A percentile compares a stretch with the other conserved stretches of the same genome.
Evolutionary conservation across 805 yeast species (phyloP).

Genomic region (Barnettozyma salicaria): DNA sequence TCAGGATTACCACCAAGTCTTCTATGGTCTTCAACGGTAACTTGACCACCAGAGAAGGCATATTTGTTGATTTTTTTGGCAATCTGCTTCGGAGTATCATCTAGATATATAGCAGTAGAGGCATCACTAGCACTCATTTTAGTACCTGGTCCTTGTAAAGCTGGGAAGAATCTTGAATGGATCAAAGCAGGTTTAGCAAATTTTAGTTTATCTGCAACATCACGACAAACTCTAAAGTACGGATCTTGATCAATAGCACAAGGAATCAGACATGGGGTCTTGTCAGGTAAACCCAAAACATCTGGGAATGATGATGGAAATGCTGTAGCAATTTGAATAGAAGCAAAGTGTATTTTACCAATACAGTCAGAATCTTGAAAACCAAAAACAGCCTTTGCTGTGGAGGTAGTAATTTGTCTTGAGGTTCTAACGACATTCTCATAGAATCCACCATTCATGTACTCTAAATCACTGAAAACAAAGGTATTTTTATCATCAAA

Average conservation of each 20-base stretch:
- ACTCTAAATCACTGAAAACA: slow-evolving; percentile 85
- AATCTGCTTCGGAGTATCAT: slow-evolving; percentile 87
- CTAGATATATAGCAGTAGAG: slow-evolving; percentile 88
- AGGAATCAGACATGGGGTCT: slow-evolving; percentile 95
- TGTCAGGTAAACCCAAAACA: slow-evolving; percentile 75
- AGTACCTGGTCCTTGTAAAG: slow-evolving; percentile 91
- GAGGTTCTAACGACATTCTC: slow-evolving; percentile 91
- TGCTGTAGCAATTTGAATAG: slow-evolving; percentile 92
- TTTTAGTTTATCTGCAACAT: slow-evolving; percentile 36
- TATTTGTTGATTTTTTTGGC: slow-evolving; percentile 92
- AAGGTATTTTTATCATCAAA: slow-evolving; percentile 93
- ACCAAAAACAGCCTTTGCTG: slow-evolving; percentile 95
- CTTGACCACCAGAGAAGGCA: slow-evolving; percentile 94
- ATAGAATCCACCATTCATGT: slow-evolving; percentile 91
- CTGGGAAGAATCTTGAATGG: slow-evolving; percentile 96
- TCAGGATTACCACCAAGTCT: slow-evolving; percentile 89
- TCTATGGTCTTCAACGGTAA: slow-evolving; percentile 85
- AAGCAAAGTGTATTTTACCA: slow-evolving; percentile 92
- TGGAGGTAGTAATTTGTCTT: slow-evolving; percentile 93
- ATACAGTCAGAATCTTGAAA: slow-evolving; percentile 92
- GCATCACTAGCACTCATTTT: slow-evolving; percentile 96
- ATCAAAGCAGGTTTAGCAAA: slow-evolving; percentile 45
- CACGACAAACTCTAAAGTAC: slow-evolving; percentile 89
- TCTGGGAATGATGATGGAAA: slow-evolving; percentile 96
- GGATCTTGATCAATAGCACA: slow-evolving; percentile 99